Evolutionary conservation across 2,329 filamentous ascomycete genomes (phyloP).

Genomic region (Triangularia verruculosa): DNA sequence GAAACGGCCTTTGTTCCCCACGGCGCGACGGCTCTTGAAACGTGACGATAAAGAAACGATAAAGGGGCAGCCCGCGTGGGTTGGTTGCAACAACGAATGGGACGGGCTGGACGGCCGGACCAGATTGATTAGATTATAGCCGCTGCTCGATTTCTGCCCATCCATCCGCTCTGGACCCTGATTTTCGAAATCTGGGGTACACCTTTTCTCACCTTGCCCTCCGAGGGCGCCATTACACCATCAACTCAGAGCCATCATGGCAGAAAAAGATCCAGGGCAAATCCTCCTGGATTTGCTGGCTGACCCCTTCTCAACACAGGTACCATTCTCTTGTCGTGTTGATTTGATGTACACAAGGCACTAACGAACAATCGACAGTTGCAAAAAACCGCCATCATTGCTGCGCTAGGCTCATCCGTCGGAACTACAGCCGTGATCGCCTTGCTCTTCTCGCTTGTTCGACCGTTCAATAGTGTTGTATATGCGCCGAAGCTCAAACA

Average conservation of each 20-base stretch:
- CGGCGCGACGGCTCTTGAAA: neutral
- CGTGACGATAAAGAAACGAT: neutral
- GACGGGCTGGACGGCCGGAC: neutral
- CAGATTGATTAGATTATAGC: slow-evolving; percentile 6
- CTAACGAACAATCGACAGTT: slow-evolving; percentile 35
- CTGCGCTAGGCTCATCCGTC: slow-evolving; percentile 76
- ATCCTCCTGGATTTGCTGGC: slow-evolving; percentile 40
- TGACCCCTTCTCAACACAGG: slow-evolving; percentile 49
- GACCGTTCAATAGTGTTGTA: slow-evolving; percentile 86
- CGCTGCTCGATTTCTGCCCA: neutral
- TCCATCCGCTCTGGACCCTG: slow-evolving; percentile 2
- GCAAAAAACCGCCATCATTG: slow-evolving; percentile 63
- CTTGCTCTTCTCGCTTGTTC: slow-evolving; percentile 79
- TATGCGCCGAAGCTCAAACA: slow-evolving; percentile 94
- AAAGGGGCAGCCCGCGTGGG: neutral
- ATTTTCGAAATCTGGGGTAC: slow-evolving; percentile 11
- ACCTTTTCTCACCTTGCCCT: slow-evolving; percentile 15
- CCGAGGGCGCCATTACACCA: slow-evolving; percentile 4
- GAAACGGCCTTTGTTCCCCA: neutral
- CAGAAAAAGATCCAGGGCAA: slow-evolving; percentile 18
- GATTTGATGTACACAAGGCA: slow-evolving; percentile 10
- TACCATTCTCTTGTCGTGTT: slow-evolving; percentile 30
- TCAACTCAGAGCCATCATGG: slow-evolving; percentile 10
- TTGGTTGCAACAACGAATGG: slow-evolving; percentile 3
- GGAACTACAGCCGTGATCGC: slow-evolving; percentile 71